Base-by-base conservation (phyloP, 345 rosid species). In the Camelina laxa region DNA sequence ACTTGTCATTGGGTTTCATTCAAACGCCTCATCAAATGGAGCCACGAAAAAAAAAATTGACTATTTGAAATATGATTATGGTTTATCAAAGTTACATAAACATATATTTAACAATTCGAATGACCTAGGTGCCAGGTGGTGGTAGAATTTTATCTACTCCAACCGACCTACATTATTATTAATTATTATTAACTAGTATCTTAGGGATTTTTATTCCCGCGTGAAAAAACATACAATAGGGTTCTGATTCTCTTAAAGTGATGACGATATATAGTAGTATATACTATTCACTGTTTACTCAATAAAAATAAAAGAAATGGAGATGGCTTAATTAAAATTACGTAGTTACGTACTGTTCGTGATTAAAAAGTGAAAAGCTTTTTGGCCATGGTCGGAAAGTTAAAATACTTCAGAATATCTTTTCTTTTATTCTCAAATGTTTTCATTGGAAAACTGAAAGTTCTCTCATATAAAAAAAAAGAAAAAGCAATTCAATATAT, bases 401-500 rank as follows among this genome's bases (percentile, higher is more conserved):
- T 68, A 50, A 27, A 48, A 61, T 75, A 51, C 41, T 53, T n/a
- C 42, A 53, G 57, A 75, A 53, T 69, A 61, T 42, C 22, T 53
- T 69, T 55, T 24, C 48, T 53, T 54, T 69, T 76, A 44, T 76
- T 76, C 80, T 62, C 65, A 53, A 61, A 44, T 62, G 44, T 27
- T 63, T 54, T 75, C 49, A 75, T 69, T 68, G 39, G 69, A 31
- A 42, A 54, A 68, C 14, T 15, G 51, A 14, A 68, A 60, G 20
- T 5, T 61, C 8, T 2, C 41, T 7, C 4, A 0, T 3, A n/a
- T 22, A 7, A 35, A 3, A 8, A 13, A 53, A 42, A 42, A 9
- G 0, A 36, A 21, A 65, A 30, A 17, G 7, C 3, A 4, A 72
- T 42, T 42, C 24, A 55, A 54, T 55, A 44, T 45, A 17, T 62